phyloP scores from a whole-genome alignment of 1,284 basidiomycete genomes.

The Crepidotus sp. region DNA sequence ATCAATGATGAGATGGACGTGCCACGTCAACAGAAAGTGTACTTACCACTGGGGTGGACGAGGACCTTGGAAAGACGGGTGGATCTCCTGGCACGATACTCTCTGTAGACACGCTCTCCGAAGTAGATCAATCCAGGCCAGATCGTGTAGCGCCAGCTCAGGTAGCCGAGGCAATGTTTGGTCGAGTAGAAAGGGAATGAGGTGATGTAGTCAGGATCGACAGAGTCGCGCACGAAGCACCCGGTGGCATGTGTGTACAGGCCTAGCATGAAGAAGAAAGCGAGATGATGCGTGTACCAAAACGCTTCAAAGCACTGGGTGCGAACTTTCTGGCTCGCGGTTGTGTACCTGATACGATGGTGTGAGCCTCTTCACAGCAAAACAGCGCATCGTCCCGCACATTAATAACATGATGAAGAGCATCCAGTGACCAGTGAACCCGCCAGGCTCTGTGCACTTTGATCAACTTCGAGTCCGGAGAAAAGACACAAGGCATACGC shows the following conservation, averaged over 20 bases:
- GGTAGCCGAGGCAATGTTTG: slow-evolving; percentile 66
- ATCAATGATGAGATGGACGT: slow-evolving; percentile 19
- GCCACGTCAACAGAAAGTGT: slow-evolving; percentile 4
- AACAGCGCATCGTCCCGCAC: no score
- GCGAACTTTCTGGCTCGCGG: slow-evolving; percentile 76
- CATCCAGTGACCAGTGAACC: slow-evolving; percentile 87
- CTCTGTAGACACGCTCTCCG: slow-evolving; percentile 72
- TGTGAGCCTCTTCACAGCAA: no score
- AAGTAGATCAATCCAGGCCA: slow-evolving; percentile 85
- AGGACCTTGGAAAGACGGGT: slow-evolving; percentile 76
- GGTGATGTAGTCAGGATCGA: slow-evolving; percentile 53
- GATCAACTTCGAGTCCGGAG: no score
- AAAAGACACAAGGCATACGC: slow-evolving; percentile 21
- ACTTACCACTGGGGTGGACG: slow-evolving; percentile 69
- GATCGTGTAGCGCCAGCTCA: slow-evolving; percentile 80
- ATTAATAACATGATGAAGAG: slow-evolving; percentile 81
- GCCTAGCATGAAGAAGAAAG: slow-evolving; percentile 86
- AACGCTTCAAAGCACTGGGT: slow-evolving; percentile 85
- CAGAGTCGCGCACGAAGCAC: slow-evolving; percentile 82
- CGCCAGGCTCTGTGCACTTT: slow-evolving; percentile 39
- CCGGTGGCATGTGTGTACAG: slow-evolving; percentile 85
- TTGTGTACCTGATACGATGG: no score
- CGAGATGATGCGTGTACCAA: slow-evolving; percentile 89
- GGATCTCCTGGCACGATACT: slow-evolving; percentile 64
- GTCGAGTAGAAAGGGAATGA: slow-evolving; percentile 79